Conservation (phyloP, 805 yeast genomes). For the Yarrowia deformans region DNA sequence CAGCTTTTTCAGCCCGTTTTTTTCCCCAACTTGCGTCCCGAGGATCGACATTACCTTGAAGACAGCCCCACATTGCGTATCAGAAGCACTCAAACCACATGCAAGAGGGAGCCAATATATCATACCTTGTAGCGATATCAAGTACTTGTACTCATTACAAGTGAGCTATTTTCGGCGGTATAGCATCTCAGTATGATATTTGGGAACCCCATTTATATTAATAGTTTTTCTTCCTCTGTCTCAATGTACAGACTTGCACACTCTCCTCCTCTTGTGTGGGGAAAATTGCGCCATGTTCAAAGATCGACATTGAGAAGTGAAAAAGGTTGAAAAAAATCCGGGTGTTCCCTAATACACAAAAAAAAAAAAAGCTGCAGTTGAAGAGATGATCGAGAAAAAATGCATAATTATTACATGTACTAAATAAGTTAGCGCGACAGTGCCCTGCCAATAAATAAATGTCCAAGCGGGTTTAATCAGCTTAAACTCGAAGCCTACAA, state of each 20-base stretch:
- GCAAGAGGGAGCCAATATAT: not conserved
- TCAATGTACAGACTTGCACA: not conserved
- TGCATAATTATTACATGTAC: conserved; percentile 35
- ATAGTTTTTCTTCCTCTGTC: too few species aligned
- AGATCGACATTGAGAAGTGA: not conserved
- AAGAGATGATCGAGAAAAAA: conserved; percentile 3
- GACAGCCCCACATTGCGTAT: conserved; percentile 1
- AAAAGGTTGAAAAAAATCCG: not conserved
- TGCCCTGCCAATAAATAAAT: conserved; percentile 38
- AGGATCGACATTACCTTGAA: conserved; percentile 15
- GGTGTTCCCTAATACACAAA: not conserved
- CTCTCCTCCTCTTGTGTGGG: not conserved
- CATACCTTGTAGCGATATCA: not conserved
- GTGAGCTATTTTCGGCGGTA: not conserved
- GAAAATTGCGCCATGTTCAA: not conserved
- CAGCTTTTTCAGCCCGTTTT: conserved; percentile 6
- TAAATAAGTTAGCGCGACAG: conserved; percentile 36
- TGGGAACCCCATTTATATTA: not conserved
- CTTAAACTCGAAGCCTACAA: conserved; percentile 13
- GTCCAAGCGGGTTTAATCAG: conserved; percentile 22
- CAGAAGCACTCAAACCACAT: not conserved
- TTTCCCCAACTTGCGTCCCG: not conserved
- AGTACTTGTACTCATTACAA: not conserved
- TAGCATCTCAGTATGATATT: not conserved
- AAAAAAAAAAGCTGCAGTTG: not conserved